These are phyloP conservation scores for Chionographis japonica DNA, from an alignment of 106 monocot species.

Conservation along the genomic window DNA sequence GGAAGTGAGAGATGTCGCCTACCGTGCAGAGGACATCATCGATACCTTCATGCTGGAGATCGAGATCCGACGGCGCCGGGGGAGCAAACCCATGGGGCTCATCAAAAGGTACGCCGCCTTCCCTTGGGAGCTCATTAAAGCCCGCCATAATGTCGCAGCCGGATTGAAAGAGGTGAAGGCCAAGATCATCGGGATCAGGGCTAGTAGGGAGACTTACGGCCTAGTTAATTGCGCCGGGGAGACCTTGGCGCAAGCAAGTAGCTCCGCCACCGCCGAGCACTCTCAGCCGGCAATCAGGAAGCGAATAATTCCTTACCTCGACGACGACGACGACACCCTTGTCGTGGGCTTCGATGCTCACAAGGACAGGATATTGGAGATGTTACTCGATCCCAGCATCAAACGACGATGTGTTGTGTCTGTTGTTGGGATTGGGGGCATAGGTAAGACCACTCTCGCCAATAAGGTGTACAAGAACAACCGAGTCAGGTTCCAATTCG, in stretches of 20 bases:
- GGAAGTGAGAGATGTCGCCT: slow-evolving; percentile 14
- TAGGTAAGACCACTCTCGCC: slow-evolving; percentile 24
- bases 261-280: neutral
- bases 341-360: slow-evolving; percentile 16
- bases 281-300: neutral
- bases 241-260: neutral
- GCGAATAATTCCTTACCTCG: slow-evolving; percentile 5
- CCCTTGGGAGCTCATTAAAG: neutral
- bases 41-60: slow-evolving; percentile 16
- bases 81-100: neutral
- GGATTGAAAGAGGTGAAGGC: slow-evolving; percentile 1
- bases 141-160: neutral
- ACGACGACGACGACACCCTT: neutral
- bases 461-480: slow-evolving; percentile 8
- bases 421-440: slow-evolving; percentile 13
- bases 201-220: slow-evolving; percentile 8
- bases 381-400: neutral
- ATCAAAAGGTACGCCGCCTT: neutral
- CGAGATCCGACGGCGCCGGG: neutral
- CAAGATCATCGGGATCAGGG: slow-evolving; percentile 3
- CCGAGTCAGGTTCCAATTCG: neutral
- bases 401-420: neutral
- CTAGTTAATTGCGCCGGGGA: slow-evolving; percentile 1
- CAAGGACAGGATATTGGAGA: neutral
- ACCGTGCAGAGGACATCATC: slow-evolving; percentile 28